Percentiles rank a stretch among this genome's conserved stretches.
These are phyloP conservation scores for Neurospora cerealis DNA, from an alignment of 495 filamentous ascomycete species.

Conservation along the genomic window DNA sequence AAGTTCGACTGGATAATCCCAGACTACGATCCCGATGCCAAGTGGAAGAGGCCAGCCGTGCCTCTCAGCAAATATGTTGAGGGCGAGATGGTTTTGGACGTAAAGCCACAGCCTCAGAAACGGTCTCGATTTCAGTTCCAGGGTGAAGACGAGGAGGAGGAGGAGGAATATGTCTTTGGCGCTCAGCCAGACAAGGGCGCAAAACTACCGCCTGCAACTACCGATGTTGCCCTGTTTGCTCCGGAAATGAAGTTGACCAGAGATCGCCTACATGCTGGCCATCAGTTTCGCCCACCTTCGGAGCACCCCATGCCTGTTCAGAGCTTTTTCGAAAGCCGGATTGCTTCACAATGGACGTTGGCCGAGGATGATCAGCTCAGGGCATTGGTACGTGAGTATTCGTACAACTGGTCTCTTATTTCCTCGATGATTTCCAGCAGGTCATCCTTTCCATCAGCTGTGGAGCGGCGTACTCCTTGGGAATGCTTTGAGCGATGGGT, in stretches of 20 bases:
- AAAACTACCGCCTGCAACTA: slow-evolving; percentile 55
- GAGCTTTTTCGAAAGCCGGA: slow-evolving; percentile 76
- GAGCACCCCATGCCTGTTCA: slow-evolving; percentile 82
- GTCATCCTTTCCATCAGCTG: slow-evolving; percentile 67
- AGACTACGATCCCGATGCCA: slow-evolving; percentile 53
- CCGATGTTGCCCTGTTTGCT: slow-evolving; percentile 74
- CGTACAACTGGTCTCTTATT: slow-evolving; percentile 95
- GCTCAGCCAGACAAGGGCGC: slow-evolving; percentile 29
- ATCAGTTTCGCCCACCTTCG: slow-evolving; percentile 86
- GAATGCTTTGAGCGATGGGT: slow-evolving; percentile 98
- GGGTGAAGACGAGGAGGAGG: slow-evolving; percentile 54
- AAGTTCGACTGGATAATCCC: slow-evolving; percentile 44
- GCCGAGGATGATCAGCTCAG: slow-evolving; percentile 85
- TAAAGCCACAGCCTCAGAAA: slow-evolving; percentile 60
- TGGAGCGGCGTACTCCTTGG: slow-evolving; percentile 91
- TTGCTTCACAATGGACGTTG: slow-evolving; percentile 81
- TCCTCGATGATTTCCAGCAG: slow-evolving; percentile 64
- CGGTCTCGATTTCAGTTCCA: slow-evolving; percentile 70
- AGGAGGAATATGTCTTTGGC: slow-evolving; percentile 38
- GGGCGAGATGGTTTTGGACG: slow-evolving; percentile 63
- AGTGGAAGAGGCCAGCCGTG: slow-evolving; percentile 67
- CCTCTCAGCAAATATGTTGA: slow-evolving; percentile 77
- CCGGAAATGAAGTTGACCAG: slow-evolving; percentile 84
- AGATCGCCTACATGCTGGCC: slow-evolving; percentile 83
- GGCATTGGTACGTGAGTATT: slow-evolving; percentile 75